Base-by-base conservation (phyloP, 192 early-diverging fungal species). In the Backusella macrospora region DNA sequence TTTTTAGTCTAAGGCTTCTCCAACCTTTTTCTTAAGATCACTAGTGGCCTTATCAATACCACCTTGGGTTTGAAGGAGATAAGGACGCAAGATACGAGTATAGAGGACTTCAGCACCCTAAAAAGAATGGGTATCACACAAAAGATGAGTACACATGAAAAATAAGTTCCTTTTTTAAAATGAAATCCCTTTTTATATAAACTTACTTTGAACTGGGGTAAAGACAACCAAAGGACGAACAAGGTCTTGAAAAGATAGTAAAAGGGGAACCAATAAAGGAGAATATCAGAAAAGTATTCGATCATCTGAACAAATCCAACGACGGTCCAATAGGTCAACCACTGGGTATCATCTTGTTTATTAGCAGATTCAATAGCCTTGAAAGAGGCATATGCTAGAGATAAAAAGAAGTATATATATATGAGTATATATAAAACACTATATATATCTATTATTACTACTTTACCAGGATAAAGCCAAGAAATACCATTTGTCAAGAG, bases 211-310 rank as follows among this genome's bases (percentile, higher is more conserved):
- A 90, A 90, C 69, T 85, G 82, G 70, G 93, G 95, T 64, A 92
- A 73, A 80, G 92, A 83, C 46, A 97, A 86, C 91, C 93, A 99
- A 65, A 96, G 78, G 73, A 97, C 83, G 71, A 98, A 86, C 12
- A 89, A 77, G n/a, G 95, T 90, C 87, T 99, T 99, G 85, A 98
- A 86, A 48, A 91, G 80, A 80, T 94, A 97, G 86, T 96, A 99
- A 84, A 99, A 96, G 52, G 95, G 95, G 72, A 96, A 78, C 95
- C 96, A 99, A 88, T 95, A 94, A 39, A 97, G 82, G 12, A 99
- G 64, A 63, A 92, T 48, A 64, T 97, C 94, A n/a, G 90, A 86
- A 74, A 98, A 98, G 85, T 93, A 96, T 88, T 98, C 96, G 67
- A 91, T 34, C 42, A 92, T 85, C 71, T 94, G 94, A 65, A 96